Conservation (phyloP, 2,329 filamentous ascomycete genomes). For the Botryotinia globosa region DNA sequence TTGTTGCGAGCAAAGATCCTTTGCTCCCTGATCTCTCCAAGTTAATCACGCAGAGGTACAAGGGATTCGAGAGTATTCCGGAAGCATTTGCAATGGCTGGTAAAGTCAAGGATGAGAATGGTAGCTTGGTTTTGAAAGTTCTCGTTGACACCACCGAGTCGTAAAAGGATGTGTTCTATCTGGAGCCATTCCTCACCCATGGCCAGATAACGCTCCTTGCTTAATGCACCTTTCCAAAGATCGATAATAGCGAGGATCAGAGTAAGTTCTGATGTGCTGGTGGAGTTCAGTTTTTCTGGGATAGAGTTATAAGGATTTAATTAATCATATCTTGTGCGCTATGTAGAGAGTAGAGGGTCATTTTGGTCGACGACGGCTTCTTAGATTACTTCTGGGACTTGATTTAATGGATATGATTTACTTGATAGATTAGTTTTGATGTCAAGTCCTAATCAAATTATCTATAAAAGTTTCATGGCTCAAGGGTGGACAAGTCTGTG, state of each 20-base stretch:
- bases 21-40: slow-evolving; percentile 69
- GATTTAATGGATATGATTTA: not conserved
- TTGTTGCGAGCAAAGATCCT: slow-evolving; percentile 69
- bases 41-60: slow-evolving; percentile 83
- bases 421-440: not conserved
- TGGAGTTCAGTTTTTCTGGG: not conserved
- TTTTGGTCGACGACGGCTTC: not conserved
- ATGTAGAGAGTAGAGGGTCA: not conserved
- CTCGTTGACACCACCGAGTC: slow-evolving; percentile 32
- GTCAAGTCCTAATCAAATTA: not conserved
- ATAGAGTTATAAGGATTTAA: not conserved
- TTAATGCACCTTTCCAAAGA: not conserved
- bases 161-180: not conserved
- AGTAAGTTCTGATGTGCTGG: not conserved
- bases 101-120: slow-evolving; percentile 47
- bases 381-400: not conserved
- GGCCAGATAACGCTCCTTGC: not conserved
- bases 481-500: not conserved
- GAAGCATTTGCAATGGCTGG: slow-evolving; percentile 86
- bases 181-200: not conserved
- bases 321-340: not conserved
- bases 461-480: not conserved
- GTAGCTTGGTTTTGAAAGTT: slow-evolving; percentile 38
- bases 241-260: not conserved
- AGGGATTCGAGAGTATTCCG: slow-evolving; percentile 73